Conservation (phyloP, 163 green algal genomes). For the Scenedesmus sp. region DNA sequence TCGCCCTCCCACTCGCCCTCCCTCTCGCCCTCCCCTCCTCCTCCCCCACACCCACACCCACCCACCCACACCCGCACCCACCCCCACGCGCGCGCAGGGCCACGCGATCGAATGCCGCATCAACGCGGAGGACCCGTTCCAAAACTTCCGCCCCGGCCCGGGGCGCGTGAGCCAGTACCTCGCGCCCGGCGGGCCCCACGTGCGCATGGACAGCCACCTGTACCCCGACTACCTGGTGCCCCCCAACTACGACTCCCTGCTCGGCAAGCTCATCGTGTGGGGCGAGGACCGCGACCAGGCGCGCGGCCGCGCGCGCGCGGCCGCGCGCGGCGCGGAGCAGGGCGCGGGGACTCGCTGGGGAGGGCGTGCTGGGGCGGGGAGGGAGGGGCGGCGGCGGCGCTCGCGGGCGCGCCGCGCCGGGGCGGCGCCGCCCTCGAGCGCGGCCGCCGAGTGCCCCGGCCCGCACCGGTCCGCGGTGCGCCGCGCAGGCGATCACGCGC, state of each 20-base stretch:
- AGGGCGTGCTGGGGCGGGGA: too few species aligned
- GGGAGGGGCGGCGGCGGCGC: too few species aligned
- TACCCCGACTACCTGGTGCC: conserved; percentile 97
- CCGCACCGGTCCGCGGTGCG: neutral
- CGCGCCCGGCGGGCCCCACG: conserved; percentile 82
- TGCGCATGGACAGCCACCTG: conserved; percentile 96
- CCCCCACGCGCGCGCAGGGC: conserved; percentile 55
- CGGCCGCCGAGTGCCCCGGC: too few species aligned
- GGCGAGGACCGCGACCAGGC: conserved; percentile 78
- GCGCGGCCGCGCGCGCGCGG: neutral
- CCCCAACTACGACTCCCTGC: conserved; percentile 97
- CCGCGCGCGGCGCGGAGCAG: too few species aligned
- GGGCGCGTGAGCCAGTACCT: conserved; percentile 57
- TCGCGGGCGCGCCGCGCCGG: too few species aligned
- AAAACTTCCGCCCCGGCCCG: conserved; percentile 94
- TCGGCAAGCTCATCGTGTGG: conserved; percentile 99
- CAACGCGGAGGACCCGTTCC: conserved; percentile 97
- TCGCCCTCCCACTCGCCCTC: neutral
- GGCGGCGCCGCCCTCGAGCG: too few species aligned
- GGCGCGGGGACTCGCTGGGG: too few species aligned
- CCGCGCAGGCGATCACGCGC: conserved; percentile 80
- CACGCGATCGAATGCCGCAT: conserved; percentile 98
- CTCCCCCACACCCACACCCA: neutral
- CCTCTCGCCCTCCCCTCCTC: neutral
- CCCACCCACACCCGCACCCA: neutral